Percentiles rank a stretch among this genome's conserved stretches.
Conservation (phyloP, 306 rosid genomes). For the Trifolium dubium region DNA sequence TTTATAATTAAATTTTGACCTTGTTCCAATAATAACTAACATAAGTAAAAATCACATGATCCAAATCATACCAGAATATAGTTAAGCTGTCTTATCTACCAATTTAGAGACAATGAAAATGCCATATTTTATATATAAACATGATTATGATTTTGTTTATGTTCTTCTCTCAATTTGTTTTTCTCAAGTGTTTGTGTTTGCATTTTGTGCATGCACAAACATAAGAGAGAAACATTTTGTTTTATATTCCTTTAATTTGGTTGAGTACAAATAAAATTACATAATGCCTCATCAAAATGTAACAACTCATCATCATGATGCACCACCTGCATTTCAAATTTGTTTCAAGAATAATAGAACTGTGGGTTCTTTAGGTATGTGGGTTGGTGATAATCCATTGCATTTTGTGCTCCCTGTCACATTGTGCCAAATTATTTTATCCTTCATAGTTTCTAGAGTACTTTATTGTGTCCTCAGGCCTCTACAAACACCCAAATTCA, state of each 20-base stretch:
- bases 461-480: slow-evolving; percentile 51
- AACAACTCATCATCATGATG: not conserved
- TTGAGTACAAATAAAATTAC: not conserved
- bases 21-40: slow-evolving; percentile 3
- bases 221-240: not conserved
- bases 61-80: slow-evolving; percentile 29
- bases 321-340: not conserved
- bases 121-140: not conserved
- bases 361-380: slow-evolving; percentile 46
- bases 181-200: slow-evolving; percentile 25
- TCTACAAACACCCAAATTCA: slow-evolving; percentile 53
- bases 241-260: not conserved
- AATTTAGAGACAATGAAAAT: slow-evolving; percentile 21
- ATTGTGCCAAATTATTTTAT: slow-evolving; percentile 38
- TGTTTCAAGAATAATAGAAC: slow-evolving; percentile 28
- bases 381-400: slow-evolving; percentile 54
- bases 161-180: not conserved
- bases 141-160: not conserved
- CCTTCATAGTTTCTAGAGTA: not conserved
- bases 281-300: not conserved
- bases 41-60: slow-evolving; percentile 2
- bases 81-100: slow-evolving; percentile 1
- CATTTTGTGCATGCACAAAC: slow-evolving; percentile 3
- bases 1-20: not conserved
- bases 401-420: slow-evolving; percentile 41